Conservation (phyloP, 169 alveolate genomes). For the Perkinsus marinus region DNA sequence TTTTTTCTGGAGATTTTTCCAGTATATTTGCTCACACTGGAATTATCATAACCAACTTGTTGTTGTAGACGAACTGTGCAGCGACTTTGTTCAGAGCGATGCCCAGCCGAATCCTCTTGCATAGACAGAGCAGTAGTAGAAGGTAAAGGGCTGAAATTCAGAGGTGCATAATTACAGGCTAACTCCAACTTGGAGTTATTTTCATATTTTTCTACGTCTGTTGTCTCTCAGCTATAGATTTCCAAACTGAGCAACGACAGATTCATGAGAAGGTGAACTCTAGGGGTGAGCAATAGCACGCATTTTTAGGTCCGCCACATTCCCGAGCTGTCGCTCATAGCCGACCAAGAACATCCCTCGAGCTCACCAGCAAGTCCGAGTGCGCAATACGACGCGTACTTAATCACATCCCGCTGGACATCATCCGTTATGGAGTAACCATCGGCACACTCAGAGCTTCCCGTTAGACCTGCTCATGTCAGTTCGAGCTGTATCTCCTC, state of each 20-base stretch:
- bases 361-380: not conserved
- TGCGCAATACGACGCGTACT: not conserved
- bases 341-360: too few species aligned
- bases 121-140: constrained; percentile 25
- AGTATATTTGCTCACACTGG: constrained; percentile 55
- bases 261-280: too few species aligned
- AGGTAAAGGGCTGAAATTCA: not conserved
- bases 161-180: not conserved
- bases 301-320: too few species aligned
- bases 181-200: too few species aligned
- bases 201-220: too few species aligned
- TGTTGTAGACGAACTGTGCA: constrained; percentile 40
- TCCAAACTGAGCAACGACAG: too few species aligned
- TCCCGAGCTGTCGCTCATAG: too few species aligned
- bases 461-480: not conserved
- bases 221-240: too few species aligned
- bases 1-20: too few species aligned
- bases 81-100: constrained; percentile 56
- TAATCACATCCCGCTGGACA: not conserved
- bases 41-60: constrained; percentile 35
- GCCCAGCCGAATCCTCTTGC: constrained; percentile 57
- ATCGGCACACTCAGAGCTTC: not conserved
- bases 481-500: too few species aligned
- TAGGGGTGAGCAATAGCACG: too few species aligned
- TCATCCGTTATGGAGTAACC: not conserved